These are phyloP conservation scores for Malus fusca DNA, from an alignment of 306 rosid species.

Conservation along the genomic window DNA sequence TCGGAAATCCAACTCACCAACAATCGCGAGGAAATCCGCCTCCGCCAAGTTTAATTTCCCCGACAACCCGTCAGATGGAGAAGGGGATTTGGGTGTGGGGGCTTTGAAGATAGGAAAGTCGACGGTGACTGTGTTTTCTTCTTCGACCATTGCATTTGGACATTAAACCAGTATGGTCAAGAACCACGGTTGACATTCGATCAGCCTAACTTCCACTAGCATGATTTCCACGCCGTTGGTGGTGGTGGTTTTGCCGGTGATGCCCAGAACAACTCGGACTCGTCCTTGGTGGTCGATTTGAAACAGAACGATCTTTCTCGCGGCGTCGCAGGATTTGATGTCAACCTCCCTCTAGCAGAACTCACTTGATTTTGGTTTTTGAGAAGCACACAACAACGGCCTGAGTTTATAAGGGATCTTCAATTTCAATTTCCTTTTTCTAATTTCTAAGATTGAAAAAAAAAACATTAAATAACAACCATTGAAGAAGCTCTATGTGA, in stretches of 20 bases:
- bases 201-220: background rate
- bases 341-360: constrained; percentile 36
- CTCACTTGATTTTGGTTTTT: constrained; percentile 14
- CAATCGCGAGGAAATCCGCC: no score
- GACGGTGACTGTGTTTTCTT: no score
- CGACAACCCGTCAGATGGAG: no score
- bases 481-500: constrained; percentile 12
- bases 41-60: no score
- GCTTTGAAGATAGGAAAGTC: no score
- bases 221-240: constrained; percentile 17
- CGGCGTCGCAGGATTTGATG: constrained; percentile 18
- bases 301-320: constrained; percentile 22
- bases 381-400: background rate
- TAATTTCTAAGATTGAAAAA: background rate
- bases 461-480: background rate
- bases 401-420: background rate
- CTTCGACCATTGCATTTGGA: no score
- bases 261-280: constrained; percentile 37
- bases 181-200: constrained; percentile 19
- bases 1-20: no score
- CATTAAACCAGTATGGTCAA: constrained; percentile 23
- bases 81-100: no score
- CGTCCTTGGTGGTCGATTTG: constrained; percentile 34
- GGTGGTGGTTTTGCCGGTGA: constrained; percentile 5
- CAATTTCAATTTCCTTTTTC: background rate